Evolutionary conservation across 1,139 yeast species (phyloP).

Genomic region (Saccharomyces hybrid): DNA sequence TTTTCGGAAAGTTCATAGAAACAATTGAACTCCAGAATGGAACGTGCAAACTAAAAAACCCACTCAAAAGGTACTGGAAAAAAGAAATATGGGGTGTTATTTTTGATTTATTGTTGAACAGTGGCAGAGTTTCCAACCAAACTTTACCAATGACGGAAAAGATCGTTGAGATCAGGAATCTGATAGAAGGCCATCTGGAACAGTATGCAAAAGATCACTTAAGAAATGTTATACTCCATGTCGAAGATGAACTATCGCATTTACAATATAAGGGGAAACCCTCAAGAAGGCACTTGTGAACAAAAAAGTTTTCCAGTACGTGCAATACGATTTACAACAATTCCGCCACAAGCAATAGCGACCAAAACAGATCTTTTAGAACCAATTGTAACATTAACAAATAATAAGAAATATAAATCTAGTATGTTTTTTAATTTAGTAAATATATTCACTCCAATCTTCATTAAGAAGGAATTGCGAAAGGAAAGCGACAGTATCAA

Average conservation of each 20-base stretch:
- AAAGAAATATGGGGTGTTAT: conserved; percentile 60
- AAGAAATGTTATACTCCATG: conserved; percentile 15
- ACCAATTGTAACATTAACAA: not conserved
- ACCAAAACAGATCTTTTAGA: not conserved
- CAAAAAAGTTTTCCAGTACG: not conserved
- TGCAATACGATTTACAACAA: not conserved
- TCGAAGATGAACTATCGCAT: conserved; percentile 21
- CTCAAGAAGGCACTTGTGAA: not conserved
- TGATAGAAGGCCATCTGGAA: conserved; percentile 42
- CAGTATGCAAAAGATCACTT: conserved; percentile 19
- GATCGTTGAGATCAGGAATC: conserved; percentile 34
- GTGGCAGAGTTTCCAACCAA: conserved; percentile 31
- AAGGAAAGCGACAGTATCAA: no score
- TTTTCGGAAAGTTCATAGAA: conserved; percentile 60
- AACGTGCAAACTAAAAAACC: conserved; percentile 35
- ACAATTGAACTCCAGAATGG: conserved; percentile 31
- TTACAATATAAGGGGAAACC: not conserved
- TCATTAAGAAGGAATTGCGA: not conserved
- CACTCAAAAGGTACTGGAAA: conserved; percentile 74
- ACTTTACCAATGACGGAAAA: conserved; percentile 37
- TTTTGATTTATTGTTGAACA: conserved; percentile 58
- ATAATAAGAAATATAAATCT: not conserved
- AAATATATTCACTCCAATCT: not conserved
- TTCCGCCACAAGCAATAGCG: not conserved
- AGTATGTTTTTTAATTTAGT: not conserved